Percentiles rank a stretch among this genome's conserved stretches.
phyloP scores from a whole-genome alignment of 495 filamentous ascomycete species.

The Amphirosellinia nigrospora region DNA sequence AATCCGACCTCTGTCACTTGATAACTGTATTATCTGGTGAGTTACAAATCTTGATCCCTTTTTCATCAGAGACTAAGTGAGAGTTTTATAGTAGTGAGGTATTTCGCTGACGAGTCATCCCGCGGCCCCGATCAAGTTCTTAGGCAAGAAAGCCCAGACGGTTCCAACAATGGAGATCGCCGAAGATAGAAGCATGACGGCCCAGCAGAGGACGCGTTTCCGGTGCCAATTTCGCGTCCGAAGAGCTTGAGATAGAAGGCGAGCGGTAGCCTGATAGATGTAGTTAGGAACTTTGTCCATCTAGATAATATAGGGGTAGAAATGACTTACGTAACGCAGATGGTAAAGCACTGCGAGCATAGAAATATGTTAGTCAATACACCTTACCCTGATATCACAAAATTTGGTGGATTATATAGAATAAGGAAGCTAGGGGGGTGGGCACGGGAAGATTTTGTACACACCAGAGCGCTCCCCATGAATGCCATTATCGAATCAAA shows the following conservation, averaged over 20 bases:
- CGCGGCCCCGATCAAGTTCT: conserved; percentile 57
- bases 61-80: not conserved
- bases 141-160: conserved; percentile 86
- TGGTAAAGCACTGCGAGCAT: conserved; percentile 95
- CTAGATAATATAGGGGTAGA: conserved; percentile 1
- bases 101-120: conserved; percentile 5
- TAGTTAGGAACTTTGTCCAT: not conserved
- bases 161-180: conserved; percentile 79
- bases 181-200: conserved; percentile 71
- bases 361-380: too few relatives aligned
- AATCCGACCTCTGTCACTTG: not conserved
- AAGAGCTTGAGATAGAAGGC: conserved; percentile 95
- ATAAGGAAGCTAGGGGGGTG: too few relatives aligned
- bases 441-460: too few relatives aligned
- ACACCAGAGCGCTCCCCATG: conserved; percentile 83
- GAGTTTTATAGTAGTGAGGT: not conserved
- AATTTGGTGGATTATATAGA: too few relatives aligned
- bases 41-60: not conserved
- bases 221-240: conserved; percentile 69
- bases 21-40: not conserved
- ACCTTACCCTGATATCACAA: too few relatives aligned
- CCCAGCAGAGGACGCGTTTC: conserved; percentile 69
- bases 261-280: conserved; percentile 63
- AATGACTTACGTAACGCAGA: conserved; percentile 77
- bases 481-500: conserved; percentile 97